A percentile compares a stretch with the other conserved stretches of the same genome.
phyloP scores from a whole-genome alignment of 2,329 filamentous ascomycete species.

The Neurospora sp. region DNA sequence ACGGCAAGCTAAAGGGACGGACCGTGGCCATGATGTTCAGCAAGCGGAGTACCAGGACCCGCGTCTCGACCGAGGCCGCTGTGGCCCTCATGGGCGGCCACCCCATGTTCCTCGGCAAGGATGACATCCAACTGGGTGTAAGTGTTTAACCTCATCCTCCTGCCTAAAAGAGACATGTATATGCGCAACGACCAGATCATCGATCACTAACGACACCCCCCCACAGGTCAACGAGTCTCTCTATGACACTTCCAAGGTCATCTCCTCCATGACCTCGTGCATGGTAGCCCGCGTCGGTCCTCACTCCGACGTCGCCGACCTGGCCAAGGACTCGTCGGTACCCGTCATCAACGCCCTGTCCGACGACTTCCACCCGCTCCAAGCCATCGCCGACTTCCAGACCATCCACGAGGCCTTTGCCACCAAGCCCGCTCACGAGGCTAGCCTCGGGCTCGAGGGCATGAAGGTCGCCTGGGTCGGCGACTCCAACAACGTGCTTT shows the following conservation, averaged over 20 bases:
- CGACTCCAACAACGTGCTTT: constrained; percentile 94
- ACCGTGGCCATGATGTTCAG: constrained; percentile 94
- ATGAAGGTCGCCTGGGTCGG: constrained; percentile 94
- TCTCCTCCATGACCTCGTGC: constrained; percentile 85
- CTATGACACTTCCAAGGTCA: constrained; percentile 83
- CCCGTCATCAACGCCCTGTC: constrained; percentile 84
- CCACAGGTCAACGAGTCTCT: constrained; percentile 78
- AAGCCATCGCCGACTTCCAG: constrained; percentile 88
- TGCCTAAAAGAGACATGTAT: neutral
- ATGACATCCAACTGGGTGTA: constrained; percentile 92
- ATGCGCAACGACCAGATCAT: neutral
- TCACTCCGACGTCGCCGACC: constrained; percentile 62
- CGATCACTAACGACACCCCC: neutral
- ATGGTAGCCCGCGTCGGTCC: constrained; percentile 72
- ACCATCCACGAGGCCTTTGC: constrained; percentile 75
- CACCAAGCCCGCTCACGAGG: constrained; percentile 21
- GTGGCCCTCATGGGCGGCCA: constrained; percentile 83
- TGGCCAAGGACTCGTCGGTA: constrained; percentile 65
- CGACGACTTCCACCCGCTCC: constrained; percentile 85
- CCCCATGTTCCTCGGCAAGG: constrained; percentile 91
- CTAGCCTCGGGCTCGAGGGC: constrained; percentile 60
- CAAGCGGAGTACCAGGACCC: constrained; percentile 88
- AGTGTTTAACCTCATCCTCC: constrained; percentile 15
- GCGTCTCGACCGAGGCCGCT: constrained; percentile 87
- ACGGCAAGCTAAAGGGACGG: constrained; percentile 57